Base-by-base conservation (phyloP, 768 basidiomycete genomes). In the Tricholoma terreum region DNA sequence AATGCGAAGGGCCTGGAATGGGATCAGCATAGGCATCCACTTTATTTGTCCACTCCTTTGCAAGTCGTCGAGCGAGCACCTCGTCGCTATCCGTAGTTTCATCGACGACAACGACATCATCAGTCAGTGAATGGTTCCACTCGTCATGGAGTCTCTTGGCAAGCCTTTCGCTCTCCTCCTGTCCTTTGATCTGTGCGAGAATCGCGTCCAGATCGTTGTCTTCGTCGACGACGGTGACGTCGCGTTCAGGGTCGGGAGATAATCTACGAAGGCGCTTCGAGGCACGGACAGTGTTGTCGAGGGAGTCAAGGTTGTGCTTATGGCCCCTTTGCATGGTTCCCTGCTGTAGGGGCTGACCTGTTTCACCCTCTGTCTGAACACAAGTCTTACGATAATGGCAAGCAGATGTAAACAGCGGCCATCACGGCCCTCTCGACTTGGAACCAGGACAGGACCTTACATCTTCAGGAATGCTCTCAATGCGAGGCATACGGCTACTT, bases 81-180 rank as follows among this genome's bases (percentile, higher is more conserved):
- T 69, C 73, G 58, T 79, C 77, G 54, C 72, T 70, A 40, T 75
- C 75, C 40, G 59, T 9, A 10, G 11, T 22, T n/a, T 60, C 55
- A 42, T 48, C 59, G 48, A 59, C 50, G 33, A 55, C 55, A 19
- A 58, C 57, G 8, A 62, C 35, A 11, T 55, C 55, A 9, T 46
- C 61, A 21, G 63, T 61, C 33, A 57, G 57, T 12, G 61, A 67
- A 38, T 75, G 24, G 19, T 35, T 40, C 36, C 52, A 43, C 6
- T 43, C 69, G 6, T 65, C 62, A 61, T 80, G 74, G 12, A 77
- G 62, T 33, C 66, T 61, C 42, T 56, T 65, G 0, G 76, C 77
- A 12, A 77, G 69, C 6, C 65, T 71, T 66, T 79, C 78, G 52
- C 72, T 77, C 53, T 74, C 73, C 63, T 79, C 76, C 40, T 76